Evolutionary conservation across 1,284 basidiomycete species (phyloP).

Genomic region (Trichosporon sp.): DNA sequence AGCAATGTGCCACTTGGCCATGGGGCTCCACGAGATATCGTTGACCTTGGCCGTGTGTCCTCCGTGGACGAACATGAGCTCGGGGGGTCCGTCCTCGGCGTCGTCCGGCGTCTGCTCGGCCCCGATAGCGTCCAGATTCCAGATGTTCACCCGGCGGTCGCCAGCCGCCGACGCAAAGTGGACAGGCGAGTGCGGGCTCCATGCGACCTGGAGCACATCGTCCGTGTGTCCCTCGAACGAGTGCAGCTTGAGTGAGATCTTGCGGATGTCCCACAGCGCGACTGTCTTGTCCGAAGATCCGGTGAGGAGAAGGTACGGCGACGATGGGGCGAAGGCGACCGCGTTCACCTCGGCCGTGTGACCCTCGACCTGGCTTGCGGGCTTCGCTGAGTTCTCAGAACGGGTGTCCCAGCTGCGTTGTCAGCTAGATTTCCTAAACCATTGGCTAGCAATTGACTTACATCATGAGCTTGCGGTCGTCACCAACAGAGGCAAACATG

Average conservation of each 20-base stretch:
- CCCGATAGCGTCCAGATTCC: constrained; percentile 91
- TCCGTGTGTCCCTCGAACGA: constrained; percentile 89
- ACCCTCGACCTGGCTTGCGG: constrained; percentile 70
- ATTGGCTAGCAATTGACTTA: too few species aligned
- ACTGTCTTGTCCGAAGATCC: constrained; percentile 94
- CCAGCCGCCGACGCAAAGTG: constrained; percentile 88
- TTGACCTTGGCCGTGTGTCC: constrained; percentile 53
- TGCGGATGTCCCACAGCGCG: constrained; percentile 81
- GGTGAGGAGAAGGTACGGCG: constrained; percentile 79
- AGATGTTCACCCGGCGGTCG: constrained; percentile 88
- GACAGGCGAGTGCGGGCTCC: constrained; percentile 88
- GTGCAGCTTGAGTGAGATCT: constrained; percentile 74
- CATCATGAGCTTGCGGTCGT: constrained; percentile 92
- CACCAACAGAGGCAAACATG: constrained; percentile 92
- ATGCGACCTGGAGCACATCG: constrained; percentile 87
- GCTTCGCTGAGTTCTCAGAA: constrained; percentile 56
- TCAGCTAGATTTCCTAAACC: too few species aligned
- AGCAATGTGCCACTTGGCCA: constrained; percentile 47
- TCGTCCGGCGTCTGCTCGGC: constrained; percentile 96
- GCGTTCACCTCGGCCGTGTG: constrained; percentile 88
- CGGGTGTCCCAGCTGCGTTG: constrained; percentile 85
- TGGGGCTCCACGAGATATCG: constrained; percentile 49
- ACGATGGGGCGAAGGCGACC: constrained; percentile 81
- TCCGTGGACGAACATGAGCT: constrained; percentile 86
- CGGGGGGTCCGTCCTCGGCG: constrained; percentile 91